Conservation (phyloP, 768 basidiomycete species). For the Hypholoma fasciculare region DNA sequence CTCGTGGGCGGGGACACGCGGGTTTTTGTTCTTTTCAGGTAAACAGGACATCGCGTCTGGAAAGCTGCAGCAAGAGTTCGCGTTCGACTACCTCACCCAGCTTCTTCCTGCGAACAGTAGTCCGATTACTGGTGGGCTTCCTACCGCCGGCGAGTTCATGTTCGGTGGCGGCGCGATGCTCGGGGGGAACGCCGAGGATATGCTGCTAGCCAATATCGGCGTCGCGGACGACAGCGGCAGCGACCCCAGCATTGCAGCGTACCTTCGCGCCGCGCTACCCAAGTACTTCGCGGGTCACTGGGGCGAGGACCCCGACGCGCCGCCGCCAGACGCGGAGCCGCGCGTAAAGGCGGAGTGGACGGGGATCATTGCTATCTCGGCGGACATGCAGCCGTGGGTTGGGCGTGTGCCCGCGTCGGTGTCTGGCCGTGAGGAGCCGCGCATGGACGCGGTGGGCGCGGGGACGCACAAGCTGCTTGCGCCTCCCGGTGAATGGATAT, state of each 20-base stretch:
- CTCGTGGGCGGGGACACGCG: slow-evolving; percentile 42
- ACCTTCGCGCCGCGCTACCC: slow-evolving; percentile 42
- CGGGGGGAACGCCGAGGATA: slow-evolving; percentile 23
- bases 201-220: slow-evolving; percentile 34
- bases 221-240: slow-evolving; percentile 36
- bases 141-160: slow-evolving; percentile 53
- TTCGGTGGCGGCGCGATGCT: slow-evolving; percentile 57
- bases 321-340: slow-evolving; percentile 29
- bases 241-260: slow-evolving; percentile 25
- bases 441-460: slow-evolving; percentile 6
- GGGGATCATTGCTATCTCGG: slow-evolving; percentile 62
- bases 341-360: slow-evolving; percentile 61
- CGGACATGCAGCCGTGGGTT: slow-evolving; percentile 69
- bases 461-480: slow-evolving; percentile 10
- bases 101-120: slow-evolving; percentile 28
- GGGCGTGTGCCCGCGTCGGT: slow-evolving; percentile 56
- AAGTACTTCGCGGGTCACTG: slow-evolving; percentile 46
- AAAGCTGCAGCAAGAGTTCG: slow-evolving; percentile 46
- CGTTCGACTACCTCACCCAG: slow-evolving; percentile 73
- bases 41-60: slow-evolving; percentile 44
- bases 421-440: slow-evolving; percentile 36
- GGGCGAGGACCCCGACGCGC: slow-evolving; percentile 6
- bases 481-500: slow-evolving; percentile 66
- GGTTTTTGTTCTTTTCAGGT: slow-evolving; percentile 59
- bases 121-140: slow-evolving; percentile 14